These are phyloP conservation scores for Parsonsia alboflavescens DNA, from an alignment of 257 asterid genomes.

Conservation along the genomic window DNA sequence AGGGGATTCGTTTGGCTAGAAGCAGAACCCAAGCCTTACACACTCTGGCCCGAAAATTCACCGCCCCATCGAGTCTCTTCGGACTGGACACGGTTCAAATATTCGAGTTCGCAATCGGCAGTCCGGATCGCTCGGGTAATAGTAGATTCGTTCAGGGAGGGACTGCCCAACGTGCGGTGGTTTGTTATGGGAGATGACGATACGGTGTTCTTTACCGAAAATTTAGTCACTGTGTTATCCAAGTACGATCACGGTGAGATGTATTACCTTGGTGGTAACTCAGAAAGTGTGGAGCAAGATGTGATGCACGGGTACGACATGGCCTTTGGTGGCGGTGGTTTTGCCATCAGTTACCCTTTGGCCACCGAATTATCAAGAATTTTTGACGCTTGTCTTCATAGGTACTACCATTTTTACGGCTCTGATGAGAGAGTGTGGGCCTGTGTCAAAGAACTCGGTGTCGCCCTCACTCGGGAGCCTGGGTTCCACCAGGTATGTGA, in stretches of 20 bases:
- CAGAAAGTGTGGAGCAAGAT: conserved; percentile 89
- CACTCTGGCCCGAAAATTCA: conserved; percentile 24
- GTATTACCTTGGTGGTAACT: conserved; percentile 76
- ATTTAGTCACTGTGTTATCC: conserved; percentile 56
- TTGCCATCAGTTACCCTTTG: conserved; percentile 68
- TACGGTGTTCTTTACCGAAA: conserved; percentile 75
- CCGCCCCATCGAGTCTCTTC: conserved; percentile 61
- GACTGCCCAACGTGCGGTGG: conserved; percentile 70
- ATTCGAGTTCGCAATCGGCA: conserved; percentile 52
- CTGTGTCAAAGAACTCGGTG: conserved; percentile 75
- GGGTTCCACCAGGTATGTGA: conserved; percentile 90
- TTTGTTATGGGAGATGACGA: conserved; percentile 98
- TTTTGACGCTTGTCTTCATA: conserved; percentile 71
- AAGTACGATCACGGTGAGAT: conserved; percentile 70
- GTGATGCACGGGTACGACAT: conserved; percentile 70
- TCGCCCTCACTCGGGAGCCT: conserved; percentile 50
- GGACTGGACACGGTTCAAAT: conserved; percentile 54
- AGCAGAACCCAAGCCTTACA: conserved; percentile 25
- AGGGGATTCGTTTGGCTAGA: conserved; percentile 78
- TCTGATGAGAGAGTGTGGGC: conserved; percentile 93
- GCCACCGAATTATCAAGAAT: conserved; percentile 47
- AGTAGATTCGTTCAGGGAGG: conserved; percentile 57
- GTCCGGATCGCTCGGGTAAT: conserved; percentile 72
- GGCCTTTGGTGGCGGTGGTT: conserved; percentile 98
- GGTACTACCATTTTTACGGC: conserved; percentile 80